phyloP scores from a whole-genome alignment of 2,329 filamentous ascomycete genomes.

The Trichoderma brevicompactum region DNA sequence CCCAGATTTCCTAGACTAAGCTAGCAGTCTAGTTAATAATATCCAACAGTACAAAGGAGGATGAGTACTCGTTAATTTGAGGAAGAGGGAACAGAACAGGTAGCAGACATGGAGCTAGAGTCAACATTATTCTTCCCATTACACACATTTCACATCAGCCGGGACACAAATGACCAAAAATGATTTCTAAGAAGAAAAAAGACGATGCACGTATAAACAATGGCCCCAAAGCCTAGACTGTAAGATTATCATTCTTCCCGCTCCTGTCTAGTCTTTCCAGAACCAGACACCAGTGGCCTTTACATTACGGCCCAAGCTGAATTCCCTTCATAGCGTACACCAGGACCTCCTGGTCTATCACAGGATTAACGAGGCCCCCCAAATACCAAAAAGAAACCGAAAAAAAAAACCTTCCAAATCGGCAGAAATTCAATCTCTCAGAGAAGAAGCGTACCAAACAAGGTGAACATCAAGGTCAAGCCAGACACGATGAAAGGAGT shows the following conservation, averaged over 20 bases:
- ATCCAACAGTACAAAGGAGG: too few relatives aligned
- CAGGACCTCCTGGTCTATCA: conserved; percentile 2
- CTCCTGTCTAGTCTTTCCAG: conserved; percentile 26
- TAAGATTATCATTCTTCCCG: conserved; percentile 39
- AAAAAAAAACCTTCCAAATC: conserved; percentile 3
- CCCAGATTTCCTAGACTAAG: too few relatives aligned
- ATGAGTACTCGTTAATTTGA: too few relatives aligned
- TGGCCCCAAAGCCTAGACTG: conserved; percentile 36
- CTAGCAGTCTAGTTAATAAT: too few relatives aligned
- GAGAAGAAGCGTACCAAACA: conserved; percentile 48
- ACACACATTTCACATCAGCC: neutral
- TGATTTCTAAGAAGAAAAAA: conserved; percentile 3
- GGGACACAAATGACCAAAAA: conserved; percentile 19
- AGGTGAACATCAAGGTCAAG: conserved; percentile 43
- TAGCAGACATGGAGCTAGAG: too few relatives aligned
- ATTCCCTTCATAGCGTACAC: conserved; percentile 20
- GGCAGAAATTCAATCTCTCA: conserved; percentile 36
- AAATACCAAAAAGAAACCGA: conserved; percentile 15
- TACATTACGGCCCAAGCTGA: conserved; percentile 14
- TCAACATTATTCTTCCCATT: too few relatives aligned
- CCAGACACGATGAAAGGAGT: conserved; percentile 45
- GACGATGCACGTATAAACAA: conserved; percentile 32
- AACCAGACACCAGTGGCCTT: conserved; percentile 26
- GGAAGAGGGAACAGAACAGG: neutral
- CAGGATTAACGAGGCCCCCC: conserved; percentile 28